Base-by-base conservation (phyloP, 83 land plant genomes). In the Diphasiastrum complanatum region DNA sequence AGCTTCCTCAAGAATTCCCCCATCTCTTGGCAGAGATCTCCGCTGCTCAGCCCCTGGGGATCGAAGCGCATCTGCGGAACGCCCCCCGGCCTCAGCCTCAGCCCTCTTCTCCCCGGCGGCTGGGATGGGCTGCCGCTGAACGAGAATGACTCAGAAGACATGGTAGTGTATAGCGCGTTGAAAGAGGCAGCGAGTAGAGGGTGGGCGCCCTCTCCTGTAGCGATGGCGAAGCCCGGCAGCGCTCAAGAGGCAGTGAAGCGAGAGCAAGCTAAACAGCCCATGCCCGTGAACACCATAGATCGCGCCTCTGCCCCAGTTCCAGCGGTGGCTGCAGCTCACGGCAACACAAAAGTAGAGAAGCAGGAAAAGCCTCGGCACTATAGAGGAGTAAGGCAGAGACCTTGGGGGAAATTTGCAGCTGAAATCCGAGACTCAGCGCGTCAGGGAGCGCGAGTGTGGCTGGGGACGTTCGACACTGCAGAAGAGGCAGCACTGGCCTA, bases 381-480 rank as follows among this genome's bases (percentile, higher is more conserved):
- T 64, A 32, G 85, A 19, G 91, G 86, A 5, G 86, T 83, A 14
- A 45, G 91, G 54, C 70, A 79, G 27, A 71, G 90, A 28, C 90
- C 90, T 19, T 82, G 90, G 90, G 90, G 90, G 0, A 85, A 82
- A 41, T 85, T 31, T 59, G 90, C 90, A 33, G 90, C 90, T 43
- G 90, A 85, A 78, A 85, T 85, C 29, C 74, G 81, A 1, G 81
- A 78, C 52, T 79, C 81, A 22, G 40, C 65, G 19, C 55, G 80
- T 29, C 68, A 80, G 24, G 91, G 91, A 5, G 81, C 80, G 0
- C 77, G 91, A 0, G 36, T 78, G 2, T 86, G 91, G 91, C 76
- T 86, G 5, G 91, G 91, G 5, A 86, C 91, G 5, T 86, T 82
- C 62, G 76, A 75, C 33, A 82, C 91, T 5, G 91, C 91, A 5